Base-by-base conservation (phyloP, 495 filamentous ascomycete species). In the Penicillium maclennaniae region DNA sequence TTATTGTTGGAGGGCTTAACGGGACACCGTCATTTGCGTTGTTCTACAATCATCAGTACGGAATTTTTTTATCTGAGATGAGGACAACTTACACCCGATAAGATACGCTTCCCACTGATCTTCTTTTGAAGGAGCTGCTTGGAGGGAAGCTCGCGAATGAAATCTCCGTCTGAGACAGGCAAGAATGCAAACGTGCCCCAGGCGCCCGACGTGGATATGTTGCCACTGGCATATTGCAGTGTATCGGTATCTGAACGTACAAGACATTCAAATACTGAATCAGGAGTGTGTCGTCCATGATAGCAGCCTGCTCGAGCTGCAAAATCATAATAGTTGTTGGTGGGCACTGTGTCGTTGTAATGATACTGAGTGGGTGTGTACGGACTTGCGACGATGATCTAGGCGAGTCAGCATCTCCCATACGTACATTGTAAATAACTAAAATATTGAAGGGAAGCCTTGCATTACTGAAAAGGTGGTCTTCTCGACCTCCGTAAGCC, bases 151-250 rank as follows among this genome's bases (percentile, higher is more conserved):
- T 81, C 69, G 42, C 70, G 69, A 49, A 87, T 66, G 53, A 85
- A 79, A 4, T 63, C 63, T 4, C 79, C 84, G 53, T 88, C 85
- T 2, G 82, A 80, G 3, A 87, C 84, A 7, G 84, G 84, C 23
- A 82, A 58, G 55, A 87, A 86, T 1, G 71, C 81, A 78, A 79
- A 87, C 31, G 78, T 79, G 56, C 67, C 74, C 48, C 45, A 73
- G 38, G 69, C 65, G 4, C 70, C 76, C 8, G 69, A 64, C 27
- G 66, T 65, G 14, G 76, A 83, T 26, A 83, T 70, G 23, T 51
- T 67, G 10, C 65, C 69, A 52, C 77, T 83, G 1, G 83, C 83
- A 41, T 79, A 79, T 53, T 85, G 81, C 16, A 88, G 69, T 2
- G 65, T 68, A 0, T 59, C 37, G 1, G 76, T 79, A 31, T 83